Evolutionary conservation across 805 yeast species (phyloP).

Genomic region (Teunomyces cretensis): DNA sequence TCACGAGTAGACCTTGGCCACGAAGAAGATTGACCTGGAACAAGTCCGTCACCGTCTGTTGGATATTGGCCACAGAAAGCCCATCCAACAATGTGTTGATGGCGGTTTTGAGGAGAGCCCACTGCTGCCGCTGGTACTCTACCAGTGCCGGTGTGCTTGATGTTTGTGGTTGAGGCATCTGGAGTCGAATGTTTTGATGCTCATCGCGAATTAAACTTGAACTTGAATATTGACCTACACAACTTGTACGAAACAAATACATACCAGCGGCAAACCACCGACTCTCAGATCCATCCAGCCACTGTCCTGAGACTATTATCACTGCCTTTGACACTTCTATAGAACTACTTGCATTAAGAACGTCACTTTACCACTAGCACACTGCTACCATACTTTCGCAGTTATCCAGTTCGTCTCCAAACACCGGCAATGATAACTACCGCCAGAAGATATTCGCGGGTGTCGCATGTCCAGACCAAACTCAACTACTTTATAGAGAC

Average conservation of each 20-base stretch:
- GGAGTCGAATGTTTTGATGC: neutral
- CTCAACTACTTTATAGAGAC: slow-evolving; percentile 28
- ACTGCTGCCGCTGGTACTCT: slow-evolving; percentile 24
- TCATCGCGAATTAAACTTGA: slow-evolving; percentile 5
- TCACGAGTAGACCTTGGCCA: slow-evolving; percentile 62
- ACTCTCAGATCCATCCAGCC: too few relatives aligned
- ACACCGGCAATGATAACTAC: neutral
- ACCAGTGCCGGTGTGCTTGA: slow-evolving; percentile 4
- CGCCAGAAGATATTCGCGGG: neutral
- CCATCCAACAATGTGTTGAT: slow-evolving; percentile 46
- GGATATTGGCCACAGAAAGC: slow-evolving; percentile 47
- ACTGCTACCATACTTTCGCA: neutral
- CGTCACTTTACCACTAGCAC: neutral
- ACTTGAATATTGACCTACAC: neutral
- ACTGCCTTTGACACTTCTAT: too few relatives aligned
- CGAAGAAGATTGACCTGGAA: slow-evolving; percentile 58
- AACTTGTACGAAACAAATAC: too few relatives aligned
- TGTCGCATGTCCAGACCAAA: slow-evolving; percentile 17
- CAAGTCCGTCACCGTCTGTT: slow-evolving; percentile 46
- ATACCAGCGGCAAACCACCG: too few relatives aligned
- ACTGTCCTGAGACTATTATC: too few relatives aligned
- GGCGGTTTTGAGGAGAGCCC: slow-evolving; percentile 7
- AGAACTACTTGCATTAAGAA: too few relatives aligned
- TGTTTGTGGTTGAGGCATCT: slow-evolving; percentile 6
- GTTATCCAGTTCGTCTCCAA: neutral